Base-by-base conservation (phyloP, 2,329 filamentous ascomycete genomes). In the Penicillium sp. region DNA sequence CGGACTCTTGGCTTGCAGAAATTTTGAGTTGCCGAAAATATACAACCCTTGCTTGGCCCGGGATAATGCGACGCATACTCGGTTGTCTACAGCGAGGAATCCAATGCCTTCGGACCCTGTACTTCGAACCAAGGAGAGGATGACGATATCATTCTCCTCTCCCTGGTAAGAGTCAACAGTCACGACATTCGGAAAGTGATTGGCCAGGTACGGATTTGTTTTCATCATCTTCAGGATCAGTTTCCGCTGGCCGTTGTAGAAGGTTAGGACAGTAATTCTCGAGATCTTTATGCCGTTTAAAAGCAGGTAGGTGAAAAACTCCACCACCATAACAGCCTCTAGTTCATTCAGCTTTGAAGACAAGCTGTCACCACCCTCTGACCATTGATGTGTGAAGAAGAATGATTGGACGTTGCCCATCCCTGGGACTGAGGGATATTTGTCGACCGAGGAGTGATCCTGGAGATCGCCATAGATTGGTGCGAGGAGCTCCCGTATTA, bases 111-210 rank as follows among this genome's bases (percentile, higher is more conserved):
- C 57, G 1, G 67, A 54, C 1, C 59, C 49, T 23, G 83, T 84
- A 48, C 83, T 89, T 29, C 90, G 78, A 3, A 93, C 88, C 0
- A 94, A 70, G 0, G 89, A 94, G 0, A 95, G 69, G 2, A 95
- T 60, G 7, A 96, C 74, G 7, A 95, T 73, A 16, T 90, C 85
- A 47, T 94, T 95, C 59, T 95, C 88, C 54, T 95, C 88, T 9
- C 89, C 89, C 61, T 95, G 89, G 56, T 91, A 95, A 0, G 85
- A 87, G 56, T 95, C 90, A 0, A 96, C 86, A 0, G 89, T 95
- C 21, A 80, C 78, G 1, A 94, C 83, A 2, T 83, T 83, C 52
- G 77, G 57, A 42, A 64, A 62, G 3, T 56, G 47, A n/a, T 61
- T 51, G 39, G 13, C 4, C 13, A 13, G 21, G 35, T 73, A 69